phyloP scores from a whole-genome alignment of 2,329 filamentous ascomycete species.

The Escovopsis sp. region DNA sequence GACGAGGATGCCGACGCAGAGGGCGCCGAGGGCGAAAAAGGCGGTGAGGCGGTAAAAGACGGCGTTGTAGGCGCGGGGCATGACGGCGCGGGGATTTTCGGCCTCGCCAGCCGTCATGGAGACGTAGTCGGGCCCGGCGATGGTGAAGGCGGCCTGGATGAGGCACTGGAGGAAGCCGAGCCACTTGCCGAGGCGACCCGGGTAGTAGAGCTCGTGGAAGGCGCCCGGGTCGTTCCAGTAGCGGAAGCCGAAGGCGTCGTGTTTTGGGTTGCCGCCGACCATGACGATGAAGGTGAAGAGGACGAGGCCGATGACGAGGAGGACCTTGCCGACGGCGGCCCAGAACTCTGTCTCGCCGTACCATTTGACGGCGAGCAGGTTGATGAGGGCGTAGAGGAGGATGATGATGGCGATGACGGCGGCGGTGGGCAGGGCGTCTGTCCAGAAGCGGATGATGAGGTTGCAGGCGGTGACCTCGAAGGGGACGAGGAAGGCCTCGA shows the following conservation, averaged over 20 bases:
- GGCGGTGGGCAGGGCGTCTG: conserved; percentile 40
- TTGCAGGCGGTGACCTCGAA: conserved; percentile 54
- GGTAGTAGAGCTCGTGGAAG: conserved; percentile 50
- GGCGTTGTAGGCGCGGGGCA: conserved; percentile 62
- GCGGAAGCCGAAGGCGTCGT: conserved; percentile 56
- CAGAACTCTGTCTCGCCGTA: conserved; percentile 68
- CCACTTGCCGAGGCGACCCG: conserved; percentile 53
- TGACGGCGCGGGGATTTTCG: conserved; percentile 50
- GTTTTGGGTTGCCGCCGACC: conserved; percentile 63
- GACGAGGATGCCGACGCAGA: conserved; percentile 57
- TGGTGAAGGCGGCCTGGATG: conserved; percentile 54
- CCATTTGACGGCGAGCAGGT: conserved; percentile 57
- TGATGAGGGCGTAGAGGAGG: conserved; percentile 38
- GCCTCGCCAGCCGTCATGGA: conserved; percentile 56
- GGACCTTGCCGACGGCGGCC: conserved; percentile 55
- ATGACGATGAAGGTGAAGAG: conserved; percentile 70
- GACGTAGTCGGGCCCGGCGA: conserved; percentile 54
- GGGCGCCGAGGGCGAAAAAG: conserved; percentile 61
- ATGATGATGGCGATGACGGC: conserved; percentile 43
- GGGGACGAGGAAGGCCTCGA: conserved; percentile 50
- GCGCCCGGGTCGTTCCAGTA: conserved; percentile 54
- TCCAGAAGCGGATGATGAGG: conserved; percentile 49
- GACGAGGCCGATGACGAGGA: conserved; percentile 57
- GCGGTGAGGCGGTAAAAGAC: conserved; percentile 64
- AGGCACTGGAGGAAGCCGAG: conserved; percentile 64